These are phyloP conservation scores for Russula foetens DNA, from an alignment of 768 basidiomycete genomes.

Conservation along the genomic window DNA sequence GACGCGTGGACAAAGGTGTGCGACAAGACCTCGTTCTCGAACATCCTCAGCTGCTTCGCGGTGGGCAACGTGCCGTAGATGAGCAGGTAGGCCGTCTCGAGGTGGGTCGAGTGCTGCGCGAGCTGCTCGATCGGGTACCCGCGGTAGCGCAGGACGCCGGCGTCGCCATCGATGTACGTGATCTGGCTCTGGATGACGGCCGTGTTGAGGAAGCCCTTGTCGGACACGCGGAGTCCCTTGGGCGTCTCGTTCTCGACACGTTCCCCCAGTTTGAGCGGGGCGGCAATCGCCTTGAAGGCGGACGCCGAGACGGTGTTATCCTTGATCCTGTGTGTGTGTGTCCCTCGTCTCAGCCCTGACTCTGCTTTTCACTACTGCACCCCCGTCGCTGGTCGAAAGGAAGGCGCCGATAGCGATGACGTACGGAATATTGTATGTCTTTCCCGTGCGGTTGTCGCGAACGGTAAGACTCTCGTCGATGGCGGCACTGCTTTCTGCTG, in stretches of 20 bases:
- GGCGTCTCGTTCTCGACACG: conserved; percentile 76
- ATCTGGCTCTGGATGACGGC: conserved; percentile 75
- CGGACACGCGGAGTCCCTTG: conserved; percentile 70
- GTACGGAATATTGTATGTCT: conserved; percentile 64
- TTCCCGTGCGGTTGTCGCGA: conserved; percentile 79
- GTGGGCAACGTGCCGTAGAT: conserved; percentile 81
- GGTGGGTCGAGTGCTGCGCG: conserved; percentile 67
- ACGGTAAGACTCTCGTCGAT: conserved; percentile 44
- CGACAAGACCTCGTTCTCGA: conserved; percentile 70
- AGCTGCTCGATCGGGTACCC: conserved; percentile 93
- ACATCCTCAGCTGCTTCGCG: conserved; percentile 47
- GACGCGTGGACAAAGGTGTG: conserved; percentile 47
- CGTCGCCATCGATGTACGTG: conserved; percentile 88
- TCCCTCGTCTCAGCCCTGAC: neutral
- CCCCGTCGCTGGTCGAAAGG: neutral
- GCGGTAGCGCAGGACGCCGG: conserved; percentile 62
- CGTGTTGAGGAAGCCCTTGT: conserved; percentile 79
- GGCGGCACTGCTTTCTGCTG: neutral
- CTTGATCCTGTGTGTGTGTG: conserved; percentile 60
- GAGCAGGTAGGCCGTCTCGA: conserved; percentile 81
- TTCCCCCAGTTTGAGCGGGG: conserved; percentile 48
- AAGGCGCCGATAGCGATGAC: conserved; percentile 28
- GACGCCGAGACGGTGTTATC: conserved; percentile 77
- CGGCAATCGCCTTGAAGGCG: conserved; percentile 70
- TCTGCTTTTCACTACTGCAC: neutral